Base-by-base conservation (phyloP, 768 basidiomycete species). In the Agaricus bisporus region DNA sequence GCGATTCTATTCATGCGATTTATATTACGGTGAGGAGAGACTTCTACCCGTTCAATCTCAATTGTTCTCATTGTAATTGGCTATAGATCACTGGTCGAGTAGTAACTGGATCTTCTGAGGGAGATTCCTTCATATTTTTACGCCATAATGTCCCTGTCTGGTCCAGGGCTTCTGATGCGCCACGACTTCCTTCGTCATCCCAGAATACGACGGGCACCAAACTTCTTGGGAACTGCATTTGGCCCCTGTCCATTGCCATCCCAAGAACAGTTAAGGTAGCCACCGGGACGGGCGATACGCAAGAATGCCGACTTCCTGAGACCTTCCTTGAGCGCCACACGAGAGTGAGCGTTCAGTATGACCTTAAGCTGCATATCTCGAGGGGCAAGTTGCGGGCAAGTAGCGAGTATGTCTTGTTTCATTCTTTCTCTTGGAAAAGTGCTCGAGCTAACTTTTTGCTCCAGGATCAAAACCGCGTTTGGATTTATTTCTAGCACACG, bases 261-360 rank as follows among this genome's bases (percentile, higher is more conserved):
- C 73, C 77, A 1, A 67, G 70, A 42, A 69, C 70, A 20, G 72
- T 75, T n/a, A 69, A 66, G 47, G 58, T 74, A 20, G 15, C 73
- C 10, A 67, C 69, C 17, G 66, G 64, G 12, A 60, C 69, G 7
- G 72, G 73, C 22, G 72, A 71, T 10, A 59, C 65, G 54, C 67
- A 72, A 32, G 62, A 66, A 14, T 78, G 65, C 61, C 66, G 69
- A 41, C 68, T 79, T 25, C 79, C 79, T 4, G 79, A 80, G 60
- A 79, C 79, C 0, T 79, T 80, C 58, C 62, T 78, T 51, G 79
- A 80, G 60, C 75, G 76, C 1, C 72, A 73, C 48, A 76, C 73
- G 7, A 60, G 63, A 51, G 77, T 73, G 17, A 79, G 75, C 59
- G 68, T 80, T 29, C 75, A 78, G 58, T 80, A 80, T 55, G 77